phyloP scores from a whole-genome alignment of 139 green algal species.

The Chlamydomonas incerta region DNA sequence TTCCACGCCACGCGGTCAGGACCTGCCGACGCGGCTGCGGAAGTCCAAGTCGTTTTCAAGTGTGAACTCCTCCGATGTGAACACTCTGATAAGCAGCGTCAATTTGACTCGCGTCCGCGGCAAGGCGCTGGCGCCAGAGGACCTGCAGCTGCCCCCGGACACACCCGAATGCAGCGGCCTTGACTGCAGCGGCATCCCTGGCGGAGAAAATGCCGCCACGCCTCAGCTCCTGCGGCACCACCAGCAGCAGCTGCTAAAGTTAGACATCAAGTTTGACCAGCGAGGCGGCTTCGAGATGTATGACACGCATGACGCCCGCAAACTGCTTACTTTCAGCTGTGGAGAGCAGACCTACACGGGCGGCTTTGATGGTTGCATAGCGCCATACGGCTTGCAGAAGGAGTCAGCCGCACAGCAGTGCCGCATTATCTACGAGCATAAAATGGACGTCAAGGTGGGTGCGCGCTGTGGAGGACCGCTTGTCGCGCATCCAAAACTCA shows the following conservation, averaged over 20 bases:
- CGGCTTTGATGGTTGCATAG: background rate
- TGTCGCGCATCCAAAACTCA: background rate
- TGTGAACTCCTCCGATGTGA: background rate
- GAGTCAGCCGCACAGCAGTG: background rate
- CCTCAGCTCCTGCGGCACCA: background rate
- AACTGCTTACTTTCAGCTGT: background rate
- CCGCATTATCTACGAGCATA: background rate
- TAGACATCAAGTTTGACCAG: background rate
- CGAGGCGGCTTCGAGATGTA: background rate
- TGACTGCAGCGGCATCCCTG: background rate
- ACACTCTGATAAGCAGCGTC: background rate
- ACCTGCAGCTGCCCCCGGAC: background rate
- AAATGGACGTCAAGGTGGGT: background rate
- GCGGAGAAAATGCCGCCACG: background rate
- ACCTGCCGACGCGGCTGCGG: no score
- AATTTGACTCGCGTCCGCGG: background rate
- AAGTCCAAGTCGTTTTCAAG: background rate
- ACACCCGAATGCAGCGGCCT: background rate
- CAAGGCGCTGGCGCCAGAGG: background rate
- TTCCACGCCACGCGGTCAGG: no score
- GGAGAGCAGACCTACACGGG: background rate
- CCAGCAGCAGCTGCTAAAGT: background rate
- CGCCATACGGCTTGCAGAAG: background rate
- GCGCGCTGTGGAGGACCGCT: background rate
- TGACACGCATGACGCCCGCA: background rate